Evolutionary conservation across 2,329 filamentous ascomycete genomes (phyloP), one percentile per base, ranked within the genome.

Genomic region (Bisporella sp.): DNA sequence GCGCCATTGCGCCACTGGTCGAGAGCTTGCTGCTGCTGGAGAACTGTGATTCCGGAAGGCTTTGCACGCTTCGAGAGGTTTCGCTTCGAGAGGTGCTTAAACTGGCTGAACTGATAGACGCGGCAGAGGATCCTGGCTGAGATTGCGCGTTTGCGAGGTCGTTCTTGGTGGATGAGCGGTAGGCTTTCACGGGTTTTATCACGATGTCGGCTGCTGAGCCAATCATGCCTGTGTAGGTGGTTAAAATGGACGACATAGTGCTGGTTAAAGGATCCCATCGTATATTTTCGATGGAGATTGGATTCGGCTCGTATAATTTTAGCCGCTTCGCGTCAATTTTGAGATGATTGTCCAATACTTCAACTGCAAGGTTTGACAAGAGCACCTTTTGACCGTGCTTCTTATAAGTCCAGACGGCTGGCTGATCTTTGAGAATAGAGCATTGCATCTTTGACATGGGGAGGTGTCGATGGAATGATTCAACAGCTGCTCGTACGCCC

Each of bases 401-500:
- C 30, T 51, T 54, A 31, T 75, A 63, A 13, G 68, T 63, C 79
- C 78, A 82, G 0, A 71, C 70, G 0, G 79, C 78, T 3, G 74
- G 70, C 3, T 69, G 68, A 31, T 79, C 74, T 3, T 62, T 60
- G 4, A 70, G 28, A 7, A 62, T 45, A 82, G 68, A 51, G 76
- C 73, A 85, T 82, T 89, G 0, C 73, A 75, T 37, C 82, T 78
- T n/a, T 73, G 70, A 11, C 86, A 67, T 5, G 87, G 76, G 1
- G 82, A 88, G 31, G 77, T 73, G 73, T 6, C 63, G 56, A 86
- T 81, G 29, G 69, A 74, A 42, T 4, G 66, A 68, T 64, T 64
- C 28, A 67, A 68, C 84, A 0, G 84, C 84, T 50, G 87, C 87
- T 41, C 74, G 70, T 1, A 84, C 84, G 1, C 85, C 85, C 1